A percentile compares a stretch with the other conserved stretches of the same genome.
phyloP scores from a whole-genome alignment of 306 rosid genomes.

The Quercus bicolor region DNA sequence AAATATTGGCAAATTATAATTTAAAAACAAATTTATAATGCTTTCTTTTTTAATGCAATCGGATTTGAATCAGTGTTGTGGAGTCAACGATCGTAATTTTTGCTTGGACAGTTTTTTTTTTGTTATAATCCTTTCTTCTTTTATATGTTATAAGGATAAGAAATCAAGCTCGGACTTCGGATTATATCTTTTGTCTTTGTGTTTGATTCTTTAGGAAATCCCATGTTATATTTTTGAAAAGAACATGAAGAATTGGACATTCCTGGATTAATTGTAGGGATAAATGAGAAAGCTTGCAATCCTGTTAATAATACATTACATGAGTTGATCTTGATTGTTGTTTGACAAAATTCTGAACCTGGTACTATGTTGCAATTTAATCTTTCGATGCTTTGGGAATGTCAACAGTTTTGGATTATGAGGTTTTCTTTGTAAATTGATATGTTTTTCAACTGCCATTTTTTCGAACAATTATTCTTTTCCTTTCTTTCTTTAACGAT shows the following conservation, averaged over 20 bases:
- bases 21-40: no score
- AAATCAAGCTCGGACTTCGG: background rate
- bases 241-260: background rate
- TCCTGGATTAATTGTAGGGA: background rate
- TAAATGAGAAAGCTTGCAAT: background rate
- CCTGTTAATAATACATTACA: background rate
- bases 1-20: background rate
- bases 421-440: background rate
- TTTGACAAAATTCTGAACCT: background rate
- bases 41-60: background rate
- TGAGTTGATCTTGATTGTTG: background rate
- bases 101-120: background rate
- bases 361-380: background rate
- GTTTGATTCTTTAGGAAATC: background rate
- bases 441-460: background rate
- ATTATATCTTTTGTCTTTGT: no score
- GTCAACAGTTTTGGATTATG: background rate
- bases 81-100: background rate
- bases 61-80: background rate
- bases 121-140: background rate
- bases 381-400: background rate
- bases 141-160: background rate
- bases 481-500: constrained; percentile 4
- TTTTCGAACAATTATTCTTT: background rate
- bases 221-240: background rate